Base-by-base conservation (phyloP, 2,329 filamentous ascomycete genomes). In the Claviceps purpurea region DNA sequence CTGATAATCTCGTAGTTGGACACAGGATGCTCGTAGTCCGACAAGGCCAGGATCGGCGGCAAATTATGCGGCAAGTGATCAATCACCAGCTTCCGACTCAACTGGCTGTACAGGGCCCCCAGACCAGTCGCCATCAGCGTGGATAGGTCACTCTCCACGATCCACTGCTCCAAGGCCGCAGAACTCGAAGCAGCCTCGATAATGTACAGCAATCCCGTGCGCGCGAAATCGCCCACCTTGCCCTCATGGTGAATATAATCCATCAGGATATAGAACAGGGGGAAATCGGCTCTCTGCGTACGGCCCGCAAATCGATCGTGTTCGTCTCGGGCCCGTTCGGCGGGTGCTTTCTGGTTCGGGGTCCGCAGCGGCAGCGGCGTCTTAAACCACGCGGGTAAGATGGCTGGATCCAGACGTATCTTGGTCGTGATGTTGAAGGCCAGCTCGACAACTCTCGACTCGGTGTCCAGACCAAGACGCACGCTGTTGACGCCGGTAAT, bases 191-290 rank as follows among this genome's bases (percentile, higher is more conserved):
- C 89, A 0, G 89, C 87, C 69, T 97, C 91, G 59, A 97, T 95
- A 54, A 98, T 87, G 68, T 98, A 98, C 7, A 98, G 76, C 56
- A 98, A 68, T 0, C 93, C 93, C 0, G 93, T 98, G 53, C 93
- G 78, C 2, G 93, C 91, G 73, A 98, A 98, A 67, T 98, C 93
- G 13, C 93, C 93, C 18, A 94, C 86, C 52, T 91, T 84, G 43
- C 93, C 93, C 64, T 96, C 91, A 58, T 95, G 86, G 63, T 98
- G 91, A 50, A 98, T 94, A 64, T 95, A 95, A 65, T 98, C 90
- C 64, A 98, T 87, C 58, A 98, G 74, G 42, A 97, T 79, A 65
- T 97, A 97, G 69, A 96, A 97, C 1, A 98, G 71, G 0, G 93
- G 93, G 58, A 98, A 98, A 62, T 97, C 91, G 58, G 89, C 87